Evolutionary conservation across 306 rosid species (phyloP).

Genomic region (apple (Malus domestica)): DNA sequence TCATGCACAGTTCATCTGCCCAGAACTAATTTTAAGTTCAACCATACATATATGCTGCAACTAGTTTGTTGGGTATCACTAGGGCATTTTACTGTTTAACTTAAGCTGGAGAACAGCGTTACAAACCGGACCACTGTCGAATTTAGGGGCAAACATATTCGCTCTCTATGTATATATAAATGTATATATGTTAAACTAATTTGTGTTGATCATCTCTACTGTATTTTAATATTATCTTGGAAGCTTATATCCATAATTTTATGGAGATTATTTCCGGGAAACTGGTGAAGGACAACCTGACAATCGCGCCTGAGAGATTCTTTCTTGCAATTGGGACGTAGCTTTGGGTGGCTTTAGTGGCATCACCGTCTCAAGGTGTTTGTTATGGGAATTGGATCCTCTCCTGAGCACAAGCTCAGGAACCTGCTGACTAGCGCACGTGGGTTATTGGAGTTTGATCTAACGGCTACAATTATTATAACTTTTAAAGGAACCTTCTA

Average conservation of each 20-base stretch:
- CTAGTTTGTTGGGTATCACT: slow-evolving; percentile 15
- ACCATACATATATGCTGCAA: background rate
- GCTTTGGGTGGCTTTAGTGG: too few species aligned
- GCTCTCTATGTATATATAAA: background rate
- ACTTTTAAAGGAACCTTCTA: too few species aligned
- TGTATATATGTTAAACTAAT: background rate
- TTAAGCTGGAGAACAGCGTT: background rate
- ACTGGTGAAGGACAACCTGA: background rate
- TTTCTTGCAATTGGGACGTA: too few species aligned
- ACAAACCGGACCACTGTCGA: background rate
- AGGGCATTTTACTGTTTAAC: background rate
- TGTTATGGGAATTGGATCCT: too few species aligned
- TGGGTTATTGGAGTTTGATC: too few species aligned
- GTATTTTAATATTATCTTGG: background rate
- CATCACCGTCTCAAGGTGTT: too few species aligned
- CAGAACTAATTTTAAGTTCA: slow-evolving; percentile 3
- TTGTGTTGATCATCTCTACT: background rate
- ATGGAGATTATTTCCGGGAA: background rate
- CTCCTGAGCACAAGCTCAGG: too few species aligned
- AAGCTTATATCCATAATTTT: background rate
- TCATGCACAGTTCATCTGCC: background rate
- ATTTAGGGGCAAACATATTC: background rate
- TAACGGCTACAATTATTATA: too few species aligned
- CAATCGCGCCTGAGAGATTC: too few species aligned
- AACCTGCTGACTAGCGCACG: too few species aligned